Conservation (phyloP, 768 basidiomycete genomes). For the Mycena vulgaris region DNA sequence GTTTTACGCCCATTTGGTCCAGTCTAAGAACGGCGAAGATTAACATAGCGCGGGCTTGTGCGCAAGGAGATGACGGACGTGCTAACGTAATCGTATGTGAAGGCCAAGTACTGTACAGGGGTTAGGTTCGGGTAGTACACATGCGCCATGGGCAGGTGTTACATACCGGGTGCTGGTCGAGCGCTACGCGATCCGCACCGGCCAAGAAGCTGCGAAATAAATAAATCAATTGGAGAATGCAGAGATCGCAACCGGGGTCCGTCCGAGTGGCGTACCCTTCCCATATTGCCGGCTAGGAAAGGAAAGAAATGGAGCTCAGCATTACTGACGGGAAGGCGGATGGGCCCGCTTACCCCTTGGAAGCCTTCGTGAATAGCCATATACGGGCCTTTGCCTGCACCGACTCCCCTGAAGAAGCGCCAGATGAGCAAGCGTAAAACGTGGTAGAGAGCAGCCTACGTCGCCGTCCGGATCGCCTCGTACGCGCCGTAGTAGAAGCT, state of each 20-base stretch:
- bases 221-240: background rate
- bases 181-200: constrained; percentile 80
- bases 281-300: constrained; percentile 60
- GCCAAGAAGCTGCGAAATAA: constrained; percentile 70
- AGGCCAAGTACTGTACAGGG: constrained; percentile 60
- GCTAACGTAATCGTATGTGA: constrained; percentile 55
- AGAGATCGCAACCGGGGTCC: background rate
- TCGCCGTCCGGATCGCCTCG: constrained; percentile 59
- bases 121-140: constrained; percentile 26
- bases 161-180: constrained; percentile 87
- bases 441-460: constrained; percentile 42
- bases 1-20: constrained; percentile 58
- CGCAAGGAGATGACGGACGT: constrained; percentile 50
- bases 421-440: constrained; percentile 23
- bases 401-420: constrained; percentile 67
- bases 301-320: background rate
- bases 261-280: constrained; percentile 58
- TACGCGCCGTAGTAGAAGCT: constrained; percentile 63
- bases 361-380: constrained; percentile 79
- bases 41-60: constrained; percentile 2
- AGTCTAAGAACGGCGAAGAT: constrained; percentile 46
- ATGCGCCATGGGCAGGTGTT: constrained; percentile 53
- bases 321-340: background rate
- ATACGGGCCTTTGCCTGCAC: constrained; percentile 70
- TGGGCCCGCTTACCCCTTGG: constrained; percentile 58